phyloP scores from a whole-genome alignment of 1,284 basidiomycete genomes.

The Cystobasidiaceae sp. region DNA sequence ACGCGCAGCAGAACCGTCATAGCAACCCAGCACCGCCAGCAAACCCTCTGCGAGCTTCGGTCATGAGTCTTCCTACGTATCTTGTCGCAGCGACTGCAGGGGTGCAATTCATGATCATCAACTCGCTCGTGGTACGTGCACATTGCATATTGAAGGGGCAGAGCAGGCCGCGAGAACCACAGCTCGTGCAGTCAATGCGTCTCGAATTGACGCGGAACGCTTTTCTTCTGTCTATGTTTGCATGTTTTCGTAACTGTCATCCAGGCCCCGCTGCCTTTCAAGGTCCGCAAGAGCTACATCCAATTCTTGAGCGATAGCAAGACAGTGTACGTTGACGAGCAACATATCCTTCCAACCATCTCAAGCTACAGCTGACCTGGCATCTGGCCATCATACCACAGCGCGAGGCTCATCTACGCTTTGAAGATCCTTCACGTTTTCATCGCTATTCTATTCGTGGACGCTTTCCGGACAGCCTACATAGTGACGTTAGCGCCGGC shows the following conservation, averaged over 20 bases:
- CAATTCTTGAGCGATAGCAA: conserved; percentile 25
- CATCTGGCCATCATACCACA: not conserved
- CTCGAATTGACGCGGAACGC: not conserved
- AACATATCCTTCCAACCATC: too few species aligned
- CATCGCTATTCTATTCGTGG: conserved; percentile 24
- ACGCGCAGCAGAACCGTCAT: too few species aligned
- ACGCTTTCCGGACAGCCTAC: conserved; percentile 24
- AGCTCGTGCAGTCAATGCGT: not conserved
- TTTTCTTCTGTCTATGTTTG: not conserved
- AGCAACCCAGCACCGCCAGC: too few species aligned
- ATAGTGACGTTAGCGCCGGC: conserved; percentile 15
- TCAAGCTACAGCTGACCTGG: too few species aligned
- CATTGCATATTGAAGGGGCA: too few species aligned
- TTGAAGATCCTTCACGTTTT: conserved; percentile 26
- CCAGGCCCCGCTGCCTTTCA: conserved; percentile 26
- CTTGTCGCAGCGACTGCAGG: not conserved
- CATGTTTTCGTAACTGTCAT: too few species aligned
- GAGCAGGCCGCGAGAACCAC: too few species aligned
- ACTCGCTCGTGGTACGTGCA: conserved; percentile 4
- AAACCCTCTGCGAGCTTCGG: too few species aligned
- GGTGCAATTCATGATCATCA: not conserved
- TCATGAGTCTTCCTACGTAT: too few species aligned
- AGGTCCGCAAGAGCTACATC: conserved; percentile 21
- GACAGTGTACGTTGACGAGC: conserved; percentile 15
- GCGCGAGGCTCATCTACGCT: conserved; percentile 19